These are phyloP conservation scores for Dillenia suffruticosa DNA, from an alignment of 164 flowering plant genomes.

Conservation along the genomic window DNA sequence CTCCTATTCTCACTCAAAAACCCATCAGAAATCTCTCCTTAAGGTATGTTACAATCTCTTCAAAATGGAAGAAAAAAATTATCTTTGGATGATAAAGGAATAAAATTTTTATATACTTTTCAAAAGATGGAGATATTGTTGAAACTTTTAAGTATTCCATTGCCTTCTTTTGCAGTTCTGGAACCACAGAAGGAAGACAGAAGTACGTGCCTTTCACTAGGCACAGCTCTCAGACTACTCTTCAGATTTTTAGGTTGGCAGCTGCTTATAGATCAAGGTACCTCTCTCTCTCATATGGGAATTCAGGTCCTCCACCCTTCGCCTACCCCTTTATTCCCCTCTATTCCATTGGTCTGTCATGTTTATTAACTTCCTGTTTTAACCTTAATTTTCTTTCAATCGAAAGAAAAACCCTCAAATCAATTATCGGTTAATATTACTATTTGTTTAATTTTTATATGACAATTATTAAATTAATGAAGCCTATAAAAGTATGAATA, in stretches of 20 bases:
- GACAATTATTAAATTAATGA: too few species aligned
- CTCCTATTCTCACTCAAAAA: constrained; percentile 59
- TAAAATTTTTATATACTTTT: background rate
- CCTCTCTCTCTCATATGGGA: constrained; percentile 1
- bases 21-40: constrained; percentile 69
- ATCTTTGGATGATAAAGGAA: background rate
- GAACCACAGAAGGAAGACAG: constrained; percentile 87
- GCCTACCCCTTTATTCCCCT: too few species aligned
- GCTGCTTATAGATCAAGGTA: constrained; percentile 90
- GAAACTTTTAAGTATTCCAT: background rate
- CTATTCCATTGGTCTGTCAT: too few species aligned
- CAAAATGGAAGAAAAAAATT: background rate
- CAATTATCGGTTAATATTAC: too few species aligned
- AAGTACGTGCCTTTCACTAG: constrained; percentile 79
- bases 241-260: constrained; percentile 63
- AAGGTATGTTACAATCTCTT: constrained; percentile 34
- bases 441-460: too few species aligned
- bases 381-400: too few species aligned
- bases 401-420: too few species aligned
- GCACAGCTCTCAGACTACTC: constrained; percentile 74
- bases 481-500: too few species aligned
- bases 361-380: too few species aligned
- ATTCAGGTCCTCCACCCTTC: too few species aligned
- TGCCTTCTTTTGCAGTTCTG: constrained; percentile 51
- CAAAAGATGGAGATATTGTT: too few species aligned